A percentile compares a stretch with the other conserved stretches of the same genome.
Conservation (phyloP, 2,329 filamentous ascomycete genomes). For the Curvularia hawaiiensis region DNA sequence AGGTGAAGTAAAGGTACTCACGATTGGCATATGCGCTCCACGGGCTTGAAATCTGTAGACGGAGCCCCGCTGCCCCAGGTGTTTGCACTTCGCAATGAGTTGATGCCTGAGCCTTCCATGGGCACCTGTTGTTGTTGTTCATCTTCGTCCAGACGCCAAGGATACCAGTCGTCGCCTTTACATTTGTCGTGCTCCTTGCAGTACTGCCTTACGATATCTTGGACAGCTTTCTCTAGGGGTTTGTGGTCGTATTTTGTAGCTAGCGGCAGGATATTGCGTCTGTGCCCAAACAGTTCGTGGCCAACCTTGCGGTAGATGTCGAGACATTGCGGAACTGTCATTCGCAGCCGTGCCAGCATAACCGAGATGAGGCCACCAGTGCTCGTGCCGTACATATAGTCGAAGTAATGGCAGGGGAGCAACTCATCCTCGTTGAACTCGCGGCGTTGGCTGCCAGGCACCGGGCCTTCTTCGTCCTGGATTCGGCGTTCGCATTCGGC, state of each 20-base stretch:
- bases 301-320: slow-evolving; percentile 55
- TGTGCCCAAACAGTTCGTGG: slow-evolving; percentile 54
- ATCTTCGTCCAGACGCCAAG: slow-evolving; percentile 41
- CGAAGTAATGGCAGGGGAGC: slow-evolving; percentile 59
- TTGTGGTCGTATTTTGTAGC: slow-evolving; percentile 57
- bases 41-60: slow-evolving; percentile 19
- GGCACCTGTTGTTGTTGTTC: neutral
- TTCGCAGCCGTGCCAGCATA: slow-evolving; percentile 56
- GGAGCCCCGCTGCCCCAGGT: slow-evolving; percentile 24
- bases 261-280: slow-evolving; percentile 51
- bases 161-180: slow-evolving; percentile 53
- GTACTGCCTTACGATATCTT: slow-evolving; percentile 51
- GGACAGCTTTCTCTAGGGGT: slow-evolving; percentile 55
- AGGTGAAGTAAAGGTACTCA: slow-evolving; percentile 18
- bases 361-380: slow-evolving; percentile 59
- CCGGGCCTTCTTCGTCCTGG: slow-evolving; percentile 51
- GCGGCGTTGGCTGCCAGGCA: slow-evolving; percentile 29
- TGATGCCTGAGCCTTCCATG: neutral
- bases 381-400: slow-evolving; percentile 59
- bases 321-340: slow-evolving; percentile 55
- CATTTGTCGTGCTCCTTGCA: slow-evolving; percentile 52
- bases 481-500: slow-evolving; percentile 51
- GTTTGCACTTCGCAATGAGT: slow-evolving; percentile 23
- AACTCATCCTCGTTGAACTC: slow-evolving; percentile 51
- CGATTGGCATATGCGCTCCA: slow-evolving; percentile 47